Evolutionary conservation across 345 rosid genomes (phyloP), one percentile per base, ranked within the genome.

Genomic region (Brassica rapa): DNA sequence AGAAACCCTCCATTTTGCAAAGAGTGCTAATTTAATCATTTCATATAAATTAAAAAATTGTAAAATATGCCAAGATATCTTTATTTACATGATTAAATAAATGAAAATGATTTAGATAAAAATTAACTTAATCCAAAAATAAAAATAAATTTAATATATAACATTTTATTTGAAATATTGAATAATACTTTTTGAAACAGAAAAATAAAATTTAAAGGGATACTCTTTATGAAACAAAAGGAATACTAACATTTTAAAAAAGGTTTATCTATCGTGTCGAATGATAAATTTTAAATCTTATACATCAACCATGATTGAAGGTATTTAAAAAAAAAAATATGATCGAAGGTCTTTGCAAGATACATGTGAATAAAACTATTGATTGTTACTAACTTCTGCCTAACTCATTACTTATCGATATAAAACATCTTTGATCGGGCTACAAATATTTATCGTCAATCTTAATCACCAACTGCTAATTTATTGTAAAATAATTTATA

Each of bases 391-490:
- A 1, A n/a, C 5, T 32, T 15, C 61, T 41, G 41, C 61, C 15
- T 3, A 23, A 49, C 24, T 53, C 30, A 46, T 24, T 14, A 51
- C 21, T 51, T 51, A 15, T n/a, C 2, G 16, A 4, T 9, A n/a
- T 21, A 5, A 43, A 71, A 16, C 29, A 60, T 39, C 3, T 49
- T 12, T 12, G 33, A 43, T 32, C 8, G n/a, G 11, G 37, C 10
- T 4, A 6, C 30, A 62, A 27, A 2, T 21, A 11, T 4, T 4
- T 30, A 23, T 35, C 9, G 27, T 14, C 39, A 33, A 66, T 66
- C 66, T 57, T 32, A 70, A 62, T 62, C 61, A 69, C 41, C 73
- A 62, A 32, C 56, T 46, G 25, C 19, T 61, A 61, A 4, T 29
- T 0, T 30, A 29, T 27, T 27, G 30, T 27, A 27, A 27, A 27